Base-by-base conservation (phyloP, 257 asterid genomes). In the Osmanthus fragrans region DNA sequence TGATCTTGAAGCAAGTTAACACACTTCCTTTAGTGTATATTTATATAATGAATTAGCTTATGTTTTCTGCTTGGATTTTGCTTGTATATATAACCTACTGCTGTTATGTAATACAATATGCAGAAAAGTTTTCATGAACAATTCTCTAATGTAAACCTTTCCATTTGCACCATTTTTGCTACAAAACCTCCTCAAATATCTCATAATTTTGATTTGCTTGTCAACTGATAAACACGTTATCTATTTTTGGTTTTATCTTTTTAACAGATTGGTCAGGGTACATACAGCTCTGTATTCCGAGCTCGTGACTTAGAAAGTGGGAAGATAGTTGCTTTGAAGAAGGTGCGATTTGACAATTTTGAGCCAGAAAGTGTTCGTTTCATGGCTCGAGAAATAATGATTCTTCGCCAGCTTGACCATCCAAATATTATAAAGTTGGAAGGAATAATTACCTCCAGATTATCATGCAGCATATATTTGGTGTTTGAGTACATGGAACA, bases 401-500 rank as follows among this genome's bases (percentile, higher is more conserved):
- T 95, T 77, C 93, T 89, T 54, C 97, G 99, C 9, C 85, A 93
- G 75, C 98, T 92, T 66, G 95, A 95, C 78, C 99, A 95, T 80
- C 98, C 99, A 36, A 95, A 95, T 70, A 77, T 95, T 73, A 92
- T 93, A 65, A 93, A 93, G 84, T 80, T 96, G 84, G 88, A 92
- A 81, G 99, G 99, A 9, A 32, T 96, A 67, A 86, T 93, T 36
- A 87, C 99, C 3, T 93, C 99, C 30, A 85, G 90, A 45, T 86
- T 94, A 51, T 96, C 99, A 13, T 88, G 96, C 85, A 96, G 92
- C 90, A 91, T 96, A 34, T 96, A 96, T 77, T 96, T 96, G 21
- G 97, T 96, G 74, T 96, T 96, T 13, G 97, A 96, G 86, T 92
- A 93, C 72, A 96, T 96, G 99, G 99, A 96, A 82, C 98, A 96